Conservation (phyloP, 2,329 filamentous ascomycete genomes). For the Colletotrichum sidae region DNA sequence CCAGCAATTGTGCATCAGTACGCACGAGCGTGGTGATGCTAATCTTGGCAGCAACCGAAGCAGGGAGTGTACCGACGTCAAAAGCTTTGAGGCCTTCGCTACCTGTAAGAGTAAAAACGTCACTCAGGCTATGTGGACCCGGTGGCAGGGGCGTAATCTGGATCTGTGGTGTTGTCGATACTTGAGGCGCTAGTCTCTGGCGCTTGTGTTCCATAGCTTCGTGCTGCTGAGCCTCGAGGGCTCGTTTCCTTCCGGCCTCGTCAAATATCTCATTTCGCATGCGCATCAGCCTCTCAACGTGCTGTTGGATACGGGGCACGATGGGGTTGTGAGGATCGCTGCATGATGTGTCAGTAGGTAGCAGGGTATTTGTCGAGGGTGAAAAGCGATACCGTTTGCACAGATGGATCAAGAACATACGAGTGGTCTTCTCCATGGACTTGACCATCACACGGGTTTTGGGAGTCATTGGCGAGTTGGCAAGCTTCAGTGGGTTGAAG, state of each 20-base stretch:
- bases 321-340: constrained; percentile 86
- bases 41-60: constrained; percentile 82
- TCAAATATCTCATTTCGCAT: constrained; percentile 83
- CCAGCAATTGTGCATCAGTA: constrained; percentile 75
- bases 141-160: constrained; percentile 78
- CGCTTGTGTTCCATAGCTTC: constrained; percentile 86
- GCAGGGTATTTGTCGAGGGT: constrained; percentile 1
- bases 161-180: constrained; percentile 44
- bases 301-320: constrained; percentile 83
- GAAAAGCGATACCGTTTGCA: constrained; percentile 73
- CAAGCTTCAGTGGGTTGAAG: constrained; percentile 91
- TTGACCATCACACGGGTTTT: constrained; percentile 85
- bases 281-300: constrained; percentile 85
- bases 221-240: constrained; percentile 75
- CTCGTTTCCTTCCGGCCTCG: constrained; percentile 82
- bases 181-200: constrained; percentile 67
- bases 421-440: constrained; percentile 94
- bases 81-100: constrained; percentile 82
- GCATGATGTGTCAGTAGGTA: constrained; percentile 40
- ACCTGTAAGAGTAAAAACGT: constrained; percentile 86
- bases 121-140: constrained; percentile 81
- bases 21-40: constrained; percentile 81
- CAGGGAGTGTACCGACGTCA: constrained; percentile 83
- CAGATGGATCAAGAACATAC: constrained; percentile 85
- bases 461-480: constrained; percentile 80